Percentiles rank a stretch among this genome's conserved stretches.
Conservation (phyloP, 495 filamentous ascomycete genomes). For the Aspergillus baeticus region DNA sequence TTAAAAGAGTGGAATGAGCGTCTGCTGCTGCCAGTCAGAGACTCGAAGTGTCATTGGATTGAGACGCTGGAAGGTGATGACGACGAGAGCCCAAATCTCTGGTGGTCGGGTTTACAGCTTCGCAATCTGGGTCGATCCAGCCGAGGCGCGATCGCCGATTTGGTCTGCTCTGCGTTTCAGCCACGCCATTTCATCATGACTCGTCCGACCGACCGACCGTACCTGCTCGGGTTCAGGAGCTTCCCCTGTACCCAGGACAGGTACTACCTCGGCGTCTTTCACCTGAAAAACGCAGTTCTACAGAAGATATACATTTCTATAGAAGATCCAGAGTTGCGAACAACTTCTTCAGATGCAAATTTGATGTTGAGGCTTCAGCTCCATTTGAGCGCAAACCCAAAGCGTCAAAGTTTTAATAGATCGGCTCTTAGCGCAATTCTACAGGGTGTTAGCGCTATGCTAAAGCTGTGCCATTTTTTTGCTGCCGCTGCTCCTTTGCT, state of each 20-base stretch:
- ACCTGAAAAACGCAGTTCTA: no score
- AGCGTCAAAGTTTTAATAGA: slow-evolving; percentile 2
- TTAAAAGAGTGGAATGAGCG: slow-evolving; percentile 3
- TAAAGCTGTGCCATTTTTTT: neutral
- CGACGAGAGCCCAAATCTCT: neutral
- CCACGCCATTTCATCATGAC: neutral
- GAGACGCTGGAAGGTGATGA: neutral
- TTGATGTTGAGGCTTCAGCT: neutral
- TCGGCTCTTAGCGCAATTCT: neutral
- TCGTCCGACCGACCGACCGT: no score
- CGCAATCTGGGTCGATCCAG: neutral
- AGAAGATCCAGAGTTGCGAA: no score
- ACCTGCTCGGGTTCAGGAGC: no score
- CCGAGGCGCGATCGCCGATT: neutral
- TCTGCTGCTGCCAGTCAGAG: neutral
- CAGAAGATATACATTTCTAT: no score
- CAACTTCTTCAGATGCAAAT: neutral
- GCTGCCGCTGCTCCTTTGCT: neutral
- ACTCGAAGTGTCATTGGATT: neutral
- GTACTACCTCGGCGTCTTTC: no score
- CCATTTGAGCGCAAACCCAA: neutral
- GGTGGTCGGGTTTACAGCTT: neutral
- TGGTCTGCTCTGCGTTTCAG: neutral
- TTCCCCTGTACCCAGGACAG: no score
- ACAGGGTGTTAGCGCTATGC: neutral